Evolutionary conservation across 2,329 filamentous ascomycete genomes (phyloP).

Genomic region (Zasmidium cellare): DNA sequence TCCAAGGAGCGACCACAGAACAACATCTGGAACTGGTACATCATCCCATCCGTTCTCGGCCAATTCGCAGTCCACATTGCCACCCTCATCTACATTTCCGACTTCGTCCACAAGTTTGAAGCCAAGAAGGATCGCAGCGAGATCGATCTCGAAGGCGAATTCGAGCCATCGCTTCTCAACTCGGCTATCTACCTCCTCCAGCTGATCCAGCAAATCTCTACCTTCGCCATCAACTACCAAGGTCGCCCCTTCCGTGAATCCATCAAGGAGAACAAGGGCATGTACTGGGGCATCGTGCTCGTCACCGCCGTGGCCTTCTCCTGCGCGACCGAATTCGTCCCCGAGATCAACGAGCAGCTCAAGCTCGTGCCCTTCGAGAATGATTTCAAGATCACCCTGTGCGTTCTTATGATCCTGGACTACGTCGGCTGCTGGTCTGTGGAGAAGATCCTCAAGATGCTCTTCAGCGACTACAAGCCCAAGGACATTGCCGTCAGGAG

Average conservation of each 20-base stretch:
- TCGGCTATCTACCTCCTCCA: slow-evolving; percentile 95
- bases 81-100: slow-evolving; percentile 90
- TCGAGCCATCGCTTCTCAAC: slow-evolving; percentile 90
- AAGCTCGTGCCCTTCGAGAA: slow-evolving; percentile 84
- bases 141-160: slow-evolving; percentile 92
- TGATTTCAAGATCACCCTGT: slow-evolving; percentile 89
- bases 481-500: slow-evolving; percentile 89
- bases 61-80: slow-evolving; percentile 96
- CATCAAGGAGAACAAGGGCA: slow-evolving; percentile 91
- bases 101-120: slow-evolving; percentile 80
- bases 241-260: slow-evolving; percentile 96
- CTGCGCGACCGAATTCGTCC: slow-evolving; percentile 91
- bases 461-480: slow-evolving; percentile 88
- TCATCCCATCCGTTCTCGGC: slow-evolving; percentile 94
- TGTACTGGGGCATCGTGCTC: slow-evolving; percentile 95
- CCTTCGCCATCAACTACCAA: slow-evolving; percentile 99
- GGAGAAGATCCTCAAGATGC: slow-evolving; percentile 78
- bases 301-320: slow-evolving; percentile 89
- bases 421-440: slow-evolving; percentile 84
- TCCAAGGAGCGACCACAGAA: slow-evolving; percentile 97
- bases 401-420: slow-evolving; percentile 80
- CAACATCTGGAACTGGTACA: slow-evolving; percentile 99
- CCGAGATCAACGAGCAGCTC: slow-evolving; percentile 91
- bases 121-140: slow-evolving; percentile 59
- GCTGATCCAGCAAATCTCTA: slow-evolving; percentile 97